phyloP scores from a whole-genome alignment of 2,329 filamentous ascomycete genomes.

The Raffaelea ambrosiae region DNA sequence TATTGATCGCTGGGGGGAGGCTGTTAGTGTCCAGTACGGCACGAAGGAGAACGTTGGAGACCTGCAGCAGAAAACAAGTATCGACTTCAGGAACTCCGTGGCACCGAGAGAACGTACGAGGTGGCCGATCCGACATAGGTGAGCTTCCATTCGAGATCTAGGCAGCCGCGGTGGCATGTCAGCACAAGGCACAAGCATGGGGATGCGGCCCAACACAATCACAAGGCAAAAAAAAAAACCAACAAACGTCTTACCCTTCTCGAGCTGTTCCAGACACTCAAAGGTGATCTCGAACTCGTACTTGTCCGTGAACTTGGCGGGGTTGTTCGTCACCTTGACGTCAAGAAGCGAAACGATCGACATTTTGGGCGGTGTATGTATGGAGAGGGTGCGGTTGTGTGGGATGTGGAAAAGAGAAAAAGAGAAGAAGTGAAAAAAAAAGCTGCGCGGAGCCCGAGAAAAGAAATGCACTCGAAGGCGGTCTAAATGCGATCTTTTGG shows the following conservation, averaged over 20 bases:
- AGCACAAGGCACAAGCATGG: background rate
- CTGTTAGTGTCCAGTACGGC: background rate
- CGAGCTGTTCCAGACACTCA: slow-evolving; percentile 87
- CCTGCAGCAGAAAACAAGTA: slow-evolving; percentile 7
- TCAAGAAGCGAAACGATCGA: slow-evolving; percentile 93
- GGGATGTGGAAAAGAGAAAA: background rate
- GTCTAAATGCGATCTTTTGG: no score
- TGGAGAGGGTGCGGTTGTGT: background rate
- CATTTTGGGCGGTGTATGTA: slow-evolving; percentile 46
- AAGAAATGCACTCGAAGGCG: background rate
- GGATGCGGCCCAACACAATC: background rate
- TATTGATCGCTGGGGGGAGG: slow-evolving; percentile 65
- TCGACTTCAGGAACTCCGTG: slow-evolving; percentile 28
- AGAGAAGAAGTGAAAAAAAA: background rate
- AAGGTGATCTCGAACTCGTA: slow-evolving; percentile 99
- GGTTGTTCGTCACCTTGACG: slow-evolving; percentile 95
- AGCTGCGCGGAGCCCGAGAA: background rate
- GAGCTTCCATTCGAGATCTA: slow-evolving; percentile 98
- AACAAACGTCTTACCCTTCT: slow-evolving; percentile 90
- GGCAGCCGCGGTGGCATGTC: slow-evolving; percentile 12
- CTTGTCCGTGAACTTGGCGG: slow-evolving; percentile 81
- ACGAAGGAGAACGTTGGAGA: background rate
- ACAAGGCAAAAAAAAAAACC: background rate
- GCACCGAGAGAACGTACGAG: slow-evolving; percentile 57
- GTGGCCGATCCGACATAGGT: slow-evolving; percentile 98